Percentiles rank a stretch among this genome's conserved stretches.
phyloP scores from a whole-genome alignment of 441 rosid genomes.

The Aleurites moluccanus region DNA sequence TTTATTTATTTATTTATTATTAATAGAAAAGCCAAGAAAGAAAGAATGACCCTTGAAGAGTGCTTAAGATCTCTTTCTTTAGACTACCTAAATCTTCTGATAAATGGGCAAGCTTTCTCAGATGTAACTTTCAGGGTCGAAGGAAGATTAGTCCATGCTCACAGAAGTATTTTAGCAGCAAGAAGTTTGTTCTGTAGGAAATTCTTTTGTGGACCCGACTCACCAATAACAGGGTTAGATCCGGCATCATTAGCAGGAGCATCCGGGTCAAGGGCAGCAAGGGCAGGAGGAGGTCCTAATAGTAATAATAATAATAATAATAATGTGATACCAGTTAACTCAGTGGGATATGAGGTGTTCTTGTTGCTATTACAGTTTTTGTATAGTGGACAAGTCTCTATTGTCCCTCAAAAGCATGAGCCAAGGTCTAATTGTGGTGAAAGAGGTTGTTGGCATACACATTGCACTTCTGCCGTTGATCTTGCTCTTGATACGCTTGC shows the following conservation, averaged over 20 bases:
- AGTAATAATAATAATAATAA: background rate
- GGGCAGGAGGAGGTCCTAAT: too few species aligned
- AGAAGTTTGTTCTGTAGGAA: constrained; percentile 89
- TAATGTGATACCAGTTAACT: constrained; percentile 89
- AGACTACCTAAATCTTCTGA: constrained; percentile 85
- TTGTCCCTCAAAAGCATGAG: constrained; percentile 94
- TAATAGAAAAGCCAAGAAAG: too few species aligned
- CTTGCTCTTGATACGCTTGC: constrained; percentile 97
- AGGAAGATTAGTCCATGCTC: constrained; percentile 95
- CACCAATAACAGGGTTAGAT: constrained; percentile 59
- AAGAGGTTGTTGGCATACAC: constrained; percentile 98
- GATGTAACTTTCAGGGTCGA: constrained; percentile 99
- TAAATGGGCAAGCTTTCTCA: constrained; percentile 98
- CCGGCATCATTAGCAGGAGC: constrained; percentile 17
- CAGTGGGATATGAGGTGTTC: constrained; percentile 98
- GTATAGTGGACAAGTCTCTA: constrained; percentile 94
- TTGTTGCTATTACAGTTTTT: constrained; percentile 85
- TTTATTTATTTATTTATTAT: background rate
- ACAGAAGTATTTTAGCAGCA: constrained; percentile 95
- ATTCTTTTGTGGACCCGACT: constrained; percentile 86
- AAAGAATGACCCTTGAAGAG: constrained; percentile 58
- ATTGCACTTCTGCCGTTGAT: constrained; percentile 99
- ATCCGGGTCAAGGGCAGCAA: constrained; percentile 31
- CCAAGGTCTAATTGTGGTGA: constrained; percentile 96
- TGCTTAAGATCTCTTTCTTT: constrained; percentile 84